These are phyloP conservation scores for Penicillium ochrochloron DNA, from an alignment of 495 filamentous ascomycete species.

Conservation along the genomic window DNA sequence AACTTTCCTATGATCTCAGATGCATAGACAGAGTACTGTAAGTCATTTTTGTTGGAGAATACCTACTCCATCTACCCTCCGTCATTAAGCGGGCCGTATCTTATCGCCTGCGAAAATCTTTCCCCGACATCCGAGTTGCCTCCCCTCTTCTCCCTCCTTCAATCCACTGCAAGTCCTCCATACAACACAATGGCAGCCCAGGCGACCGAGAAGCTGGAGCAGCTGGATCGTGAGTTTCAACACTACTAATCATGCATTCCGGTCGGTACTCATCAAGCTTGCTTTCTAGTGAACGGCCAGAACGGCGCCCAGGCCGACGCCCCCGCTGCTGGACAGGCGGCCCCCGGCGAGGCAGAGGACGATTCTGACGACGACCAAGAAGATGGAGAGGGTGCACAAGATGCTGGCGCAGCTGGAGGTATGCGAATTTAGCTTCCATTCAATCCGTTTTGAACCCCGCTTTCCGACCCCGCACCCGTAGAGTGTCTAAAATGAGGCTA, in stretches of 20 bases:
- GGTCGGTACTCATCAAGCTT: slow-evolving; percentile 28
- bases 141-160: slow-evolving; percentile 29
- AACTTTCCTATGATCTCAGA: not conserved
- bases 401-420: slow-evolving; percentile 51
- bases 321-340: slow-evolving; percentile 43
- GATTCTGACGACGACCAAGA: slow-evolving; percentile 70
- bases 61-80: no score
- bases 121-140: slow-evolving; percentile 30
- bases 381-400: slow-evolving; percentile 48
- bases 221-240: slow-evolving; percentile 52
- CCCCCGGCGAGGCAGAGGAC: slow-evolving; percentile 59
- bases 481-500: slow-evolving; percentile 10
- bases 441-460: not conserved
- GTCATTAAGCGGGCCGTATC: slow-evolving; percentile 21
- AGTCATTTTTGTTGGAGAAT: not conserved
- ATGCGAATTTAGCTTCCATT: slow-evolving; percentile 17
- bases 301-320: slow-evolving; percentile 50
- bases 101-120: slow-evolving; percentile 39
- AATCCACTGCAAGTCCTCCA: slow-evolving; percentile 15
- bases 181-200: slow-evolving; percentile 57
- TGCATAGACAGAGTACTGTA: not conserved
- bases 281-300: slow-evolving; percentile 50
- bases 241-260: slow-evolving; percentile 4
- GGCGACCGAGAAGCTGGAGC: slow-evolving; percentile 53
- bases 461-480: slow-evolving; percentile 7